Conservation (phyloP, 2,329 filamentous ascomycete species). For the Xylariomycetidae sp. region DNA sequence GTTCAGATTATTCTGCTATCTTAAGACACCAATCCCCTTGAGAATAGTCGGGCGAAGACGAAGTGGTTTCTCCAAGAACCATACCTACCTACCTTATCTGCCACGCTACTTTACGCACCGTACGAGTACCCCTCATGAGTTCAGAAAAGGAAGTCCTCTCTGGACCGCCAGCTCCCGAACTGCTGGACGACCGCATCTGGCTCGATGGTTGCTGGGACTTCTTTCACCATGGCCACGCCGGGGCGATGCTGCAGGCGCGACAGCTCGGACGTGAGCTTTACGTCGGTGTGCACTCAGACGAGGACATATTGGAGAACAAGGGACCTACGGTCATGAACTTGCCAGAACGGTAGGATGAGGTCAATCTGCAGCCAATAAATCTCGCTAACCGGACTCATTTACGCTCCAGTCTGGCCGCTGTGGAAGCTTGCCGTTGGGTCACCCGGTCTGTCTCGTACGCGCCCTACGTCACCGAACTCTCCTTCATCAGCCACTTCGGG, state of each 20-base stretch:
- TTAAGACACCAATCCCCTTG: too few species aligned
- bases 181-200: conserved; percentile 76
- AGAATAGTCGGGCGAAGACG: too few species aligned
- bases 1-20: too few species aligned
- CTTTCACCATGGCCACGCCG: conserved; percentile 95
- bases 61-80: too few species aligned
- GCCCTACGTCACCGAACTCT: conserved; percentile 88
- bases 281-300: conserved; percentile 92
- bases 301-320: conserved; percentile 93
- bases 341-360: conserved; percentile 61
- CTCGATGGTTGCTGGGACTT: conserved; percentile 99
- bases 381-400: conserved; percentile 20
- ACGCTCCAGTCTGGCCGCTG: conserved; percentile 65
- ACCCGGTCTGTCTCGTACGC: conserved; percentile 77
- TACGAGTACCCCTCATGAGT: too few species aligned
- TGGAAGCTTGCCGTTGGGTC: conserved; percentile 93
- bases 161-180: conserved; percentile 41
- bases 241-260: conserved; percentile 92
- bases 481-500: conserved; percentile 92
- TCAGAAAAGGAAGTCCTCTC: conserved; percentile 21
- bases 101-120: too few species aligned
- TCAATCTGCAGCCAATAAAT: conserved; percentile 10
- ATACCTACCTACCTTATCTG: too few species aligned
- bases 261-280: conserved; percentile 83
- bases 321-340: conserved; percentile 96